Evolutionary conservation across 768 basidiomycete species (phyloP), one percentile per base, ranked within the genome.

Genomic region (Pleurotus tuber-regium): DNA sequence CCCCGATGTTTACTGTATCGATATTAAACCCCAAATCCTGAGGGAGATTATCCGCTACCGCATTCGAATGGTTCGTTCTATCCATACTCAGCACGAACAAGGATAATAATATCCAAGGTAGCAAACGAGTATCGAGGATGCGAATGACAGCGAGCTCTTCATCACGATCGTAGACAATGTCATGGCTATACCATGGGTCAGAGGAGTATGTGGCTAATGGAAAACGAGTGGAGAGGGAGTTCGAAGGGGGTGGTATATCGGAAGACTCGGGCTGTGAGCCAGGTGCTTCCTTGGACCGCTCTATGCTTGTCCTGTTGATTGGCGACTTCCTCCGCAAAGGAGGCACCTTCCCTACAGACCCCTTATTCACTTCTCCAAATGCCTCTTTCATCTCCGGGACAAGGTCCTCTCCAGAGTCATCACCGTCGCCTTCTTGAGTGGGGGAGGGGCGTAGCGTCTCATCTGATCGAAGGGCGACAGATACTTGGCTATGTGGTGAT

Each of bases 81-180:
- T 48, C 46, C 46, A 48, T 48, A 21, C 46, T 48, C 4, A 48
- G 46, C 5, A 48, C 46, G 31, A 48, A 48, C 23, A 48, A 21
- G 9, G 30, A 48, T 31, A 48, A 12, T 9, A 48, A 31, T 16
- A 48, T 48, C 21, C 19, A 48, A 12, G 46, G 46, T 7, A 48
- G 46, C 4, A 48, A 16, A 9, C 46, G 46, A n/a, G 46, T 48
- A 19, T 48, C 46, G 6, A 48, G 46, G 30, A 48, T 35, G 46
- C 31, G 46, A 10, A 48, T 48, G 18, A 48, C 46, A 14, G 46
- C 31, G 25, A 48, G 46, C 14, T 48, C 46, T 23, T 48, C 46
- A 8, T 31, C 29, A 24, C 29, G 18, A 31, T 48, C 46, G 18
- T 48, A 48, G 6, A 48, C 35, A 16, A 48, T 48, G 46, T 48